A percentile compares a stretch with the other conserved stretches of the same genome.
Evolutionary conservation across 805 yeast genomes (phyloP).

Genomic region (Metschnikowia picachoensis): DNA sequence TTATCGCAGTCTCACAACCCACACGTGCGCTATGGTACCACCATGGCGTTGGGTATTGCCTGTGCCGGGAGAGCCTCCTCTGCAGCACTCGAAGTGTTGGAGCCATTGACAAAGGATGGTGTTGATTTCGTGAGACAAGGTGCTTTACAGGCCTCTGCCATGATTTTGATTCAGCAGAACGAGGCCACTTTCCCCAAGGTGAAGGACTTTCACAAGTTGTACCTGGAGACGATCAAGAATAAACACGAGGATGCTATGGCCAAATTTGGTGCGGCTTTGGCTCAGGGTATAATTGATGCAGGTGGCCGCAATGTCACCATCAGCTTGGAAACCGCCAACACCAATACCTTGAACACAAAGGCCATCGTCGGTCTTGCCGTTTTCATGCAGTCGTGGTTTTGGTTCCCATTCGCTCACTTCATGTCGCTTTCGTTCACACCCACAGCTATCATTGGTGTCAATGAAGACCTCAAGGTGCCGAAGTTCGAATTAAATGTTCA

Average conservation of each 20-base stretch:
- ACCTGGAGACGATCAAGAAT: constrained; percentile 71
- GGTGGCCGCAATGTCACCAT: constrained; percentile 98
- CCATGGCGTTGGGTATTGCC: constrained; percentile 93
- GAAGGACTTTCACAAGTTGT: constrained; percentile 65
- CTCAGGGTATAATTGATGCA: constrained; percentile 97
- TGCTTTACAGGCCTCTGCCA: constrained; percentile 85
- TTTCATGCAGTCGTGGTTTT: constrained; percentile 94
- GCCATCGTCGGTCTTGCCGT: constrained; percentile 90
- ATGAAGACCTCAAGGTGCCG: constrained; percentile 82
- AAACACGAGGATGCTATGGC: constrained; percentile 97
- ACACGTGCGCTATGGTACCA: constrained; percentile 97
- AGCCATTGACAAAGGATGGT: constrained; percentile 88
- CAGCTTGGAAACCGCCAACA: constrained; percentile 79
- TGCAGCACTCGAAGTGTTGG: constrained; percentile 87
- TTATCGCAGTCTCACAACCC: constrained; percentile 94
- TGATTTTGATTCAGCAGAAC: constrained; percentile 86
- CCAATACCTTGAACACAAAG: constrained; percentile 84
- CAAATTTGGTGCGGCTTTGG: constrained; percentile 93
- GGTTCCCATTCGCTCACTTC: constrained; percentile 97
- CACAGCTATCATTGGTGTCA: constrained; percentile 83
- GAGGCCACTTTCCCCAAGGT: constrained; percentile 81
- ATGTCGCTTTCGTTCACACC: constrained; percentile 88
- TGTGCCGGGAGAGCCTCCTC: constrained; percentile 92
- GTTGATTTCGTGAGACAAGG: constrained; percentile 98
- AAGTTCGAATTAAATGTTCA: constrained; percentile 77